Evolutionary conservation across 768 basidiomycete species (phyloP).

Genomic region (Tricholoma sp.): DNA sequence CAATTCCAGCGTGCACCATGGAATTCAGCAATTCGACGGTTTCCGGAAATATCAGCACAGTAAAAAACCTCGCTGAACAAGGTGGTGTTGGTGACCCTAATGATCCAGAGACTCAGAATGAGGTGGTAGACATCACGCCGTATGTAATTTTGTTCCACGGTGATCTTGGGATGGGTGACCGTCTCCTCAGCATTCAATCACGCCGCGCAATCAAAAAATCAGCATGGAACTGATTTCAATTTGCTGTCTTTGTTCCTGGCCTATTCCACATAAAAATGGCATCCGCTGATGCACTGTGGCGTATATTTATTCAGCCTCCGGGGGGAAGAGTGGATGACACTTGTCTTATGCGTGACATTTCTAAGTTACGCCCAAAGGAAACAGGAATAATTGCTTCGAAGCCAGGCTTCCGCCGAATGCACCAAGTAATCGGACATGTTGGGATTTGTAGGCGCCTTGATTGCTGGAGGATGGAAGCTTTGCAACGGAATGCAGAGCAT

Average conservation of each 20-base stretch:
- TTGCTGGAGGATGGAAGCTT: neutral
- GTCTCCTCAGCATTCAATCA: slow-evolving; percentile 6
- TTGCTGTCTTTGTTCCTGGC: slow-evolving; percentile 15
- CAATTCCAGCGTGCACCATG: neutral
- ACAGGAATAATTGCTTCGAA: neutral
- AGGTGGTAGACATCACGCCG: neutral
- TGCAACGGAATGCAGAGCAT: neutral
- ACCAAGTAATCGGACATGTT: neutral
- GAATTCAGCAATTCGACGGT: slow-evolving; percentile 6
- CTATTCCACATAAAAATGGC: slow-evolving; percentile 27
- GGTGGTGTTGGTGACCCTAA: no score
- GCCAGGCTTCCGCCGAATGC: neutral
- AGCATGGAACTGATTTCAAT: slow-evolving; percentile 2
- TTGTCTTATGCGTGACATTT: neutral
- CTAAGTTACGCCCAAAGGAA: neutral
- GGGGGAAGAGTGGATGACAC: neutral
- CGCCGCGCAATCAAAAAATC: neutral
- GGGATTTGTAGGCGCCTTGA: neutral
- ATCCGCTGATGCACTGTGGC: slow-evolving; percentile 19
- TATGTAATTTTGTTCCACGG: slow-evolving; percentile 14
- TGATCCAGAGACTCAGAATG: no score
- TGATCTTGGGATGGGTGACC: slow-evolving; percentile 15
- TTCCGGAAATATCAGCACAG: no score
- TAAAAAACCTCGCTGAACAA: neutral
- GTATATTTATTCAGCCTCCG: slow-evolving; percentile 17